Evolutionary conservation across 352 stramenopile genomes (phyloP), one percentile per base, ranked within the genome.

Genomic region (Phytophthora kernoviae): DNA sequence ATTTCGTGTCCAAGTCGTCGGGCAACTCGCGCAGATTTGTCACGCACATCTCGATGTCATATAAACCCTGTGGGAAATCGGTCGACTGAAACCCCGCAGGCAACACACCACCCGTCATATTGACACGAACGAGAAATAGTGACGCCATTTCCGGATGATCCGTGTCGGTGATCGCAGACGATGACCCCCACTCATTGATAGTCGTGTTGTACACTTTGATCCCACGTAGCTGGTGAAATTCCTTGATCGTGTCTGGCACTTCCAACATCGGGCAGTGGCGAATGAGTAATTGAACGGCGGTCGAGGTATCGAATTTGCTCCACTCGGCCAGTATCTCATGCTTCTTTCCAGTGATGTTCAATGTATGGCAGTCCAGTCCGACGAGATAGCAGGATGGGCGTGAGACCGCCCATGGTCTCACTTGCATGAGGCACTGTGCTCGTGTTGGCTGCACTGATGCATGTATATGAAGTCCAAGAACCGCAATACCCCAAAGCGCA

Each of bases 201-300:
- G 72, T 76, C 15, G 60, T 61, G 45, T 81, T 81, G 53, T 77
- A 78, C 1, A 74, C 47, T 48, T 81, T 76, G 40, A 81, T 21
- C 0, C 65, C 68, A 11, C 54, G 56, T 7, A 78, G 26, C 11
- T 62, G 62, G 2, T 10, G 41, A 24, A 78, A 78, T 0, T 49
- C 30, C 2, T 39, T 49, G 8, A 81, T 36, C 5, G 47, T 44
- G 12, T 58, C 4, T 0, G 68, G 57, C 5, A 81, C 46, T 39
- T 68, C 58, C 2, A 81, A 26, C 5, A 21, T 18, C 1, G 59
- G 34, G 37, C 73, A 81, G 40, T 81, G 68, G 27, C 62, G 56
- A 40, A 81, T 53, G 10, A 73, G 39, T 5, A 81, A 20, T 15
- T 70, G 58, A 10, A 62, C 55, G 5, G 71, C 50, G 12, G 61